phyloP scores from a whole-genome alignment of 371 early-diverging fungal species.

The Agmasoma carcini region DNA sequence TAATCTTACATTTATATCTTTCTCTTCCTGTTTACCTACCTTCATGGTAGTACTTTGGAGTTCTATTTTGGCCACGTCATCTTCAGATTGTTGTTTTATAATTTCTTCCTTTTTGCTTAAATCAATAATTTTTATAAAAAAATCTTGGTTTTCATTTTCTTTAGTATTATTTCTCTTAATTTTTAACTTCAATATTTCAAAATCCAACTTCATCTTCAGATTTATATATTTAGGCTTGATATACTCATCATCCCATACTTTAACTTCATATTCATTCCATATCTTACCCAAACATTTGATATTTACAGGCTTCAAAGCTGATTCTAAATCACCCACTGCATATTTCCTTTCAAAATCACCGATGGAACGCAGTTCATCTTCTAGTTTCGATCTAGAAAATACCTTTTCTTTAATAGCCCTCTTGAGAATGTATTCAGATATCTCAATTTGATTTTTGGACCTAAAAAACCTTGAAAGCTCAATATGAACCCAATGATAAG shows the following conservation, averaged over 20 bases:
- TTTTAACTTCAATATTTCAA: too few relatives aligned
- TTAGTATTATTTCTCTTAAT: too few relatives aligned
- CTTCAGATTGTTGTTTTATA: too few relatives aligned
- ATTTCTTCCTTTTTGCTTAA: not conserved
- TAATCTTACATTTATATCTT: too few relatives aligned
- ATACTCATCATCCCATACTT: not conserved
- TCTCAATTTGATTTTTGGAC: conserved; percentile 1
- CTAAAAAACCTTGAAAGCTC: conserved; percentile 33
- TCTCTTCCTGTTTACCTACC: too few relatives aligned
- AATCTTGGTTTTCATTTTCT: too few relatives aligned
- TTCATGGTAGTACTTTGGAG: too few relatives aligned
- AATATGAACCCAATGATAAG: conserved; percentile 47
- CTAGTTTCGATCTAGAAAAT: conserved; percentile 10
- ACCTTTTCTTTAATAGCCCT: conserved; percentile 28
- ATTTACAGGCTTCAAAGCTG: conserved; percentile 18
- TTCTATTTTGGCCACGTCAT: too few relatives aligned
- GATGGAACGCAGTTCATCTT: conserved; percentile 10
- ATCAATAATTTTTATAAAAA: not conserved
- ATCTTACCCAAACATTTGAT: conserved; percentile 24
- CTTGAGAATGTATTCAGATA: conserved; percentile 14
- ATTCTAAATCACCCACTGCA: conserved; percentile 2
- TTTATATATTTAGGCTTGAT: too few relatives aligned
- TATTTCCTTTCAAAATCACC: not conserved
- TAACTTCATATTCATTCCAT: conserved; percentile 23
- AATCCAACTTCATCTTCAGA: too few relatives aligned